Base-by-base conservation (phyloP, 140 eudicot genomes). In the Erigeron philadelphicus region DNA sequence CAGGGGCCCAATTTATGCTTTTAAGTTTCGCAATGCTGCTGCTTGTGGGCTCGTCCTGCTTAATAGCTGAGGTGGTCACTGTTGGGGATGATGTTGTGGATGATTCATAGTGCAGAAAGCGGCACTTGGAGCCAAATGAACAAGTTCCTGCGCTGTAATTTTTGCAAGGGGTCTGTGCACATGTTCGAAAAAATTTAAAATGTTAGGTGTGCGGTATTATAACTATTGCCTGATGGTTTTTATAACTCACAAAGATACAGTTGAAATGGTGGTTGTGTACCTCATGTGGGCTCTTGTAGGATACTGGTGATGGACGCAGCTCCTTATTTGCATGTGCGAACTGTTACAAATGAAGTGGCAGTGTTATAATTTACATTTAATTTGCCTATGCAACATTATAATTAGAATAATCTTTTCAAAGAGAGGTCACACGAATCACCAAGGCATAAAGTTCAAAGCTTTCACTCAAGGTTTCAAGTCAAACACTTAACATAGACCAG, bases 271-370 rank as follows among this genome's bases (percentile, higher is more conserved):
- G 66, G 50, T 56, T 9, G 17, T 53, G 53, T 78, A 87, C 95
- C 92, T 87, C 87, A 9, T 53, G 71, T 72, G 59, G 71, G 70
- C 19, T 83, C 79, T 83, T 85, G 84, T 55, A 73, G 40, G 81
- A 66, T 67, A 68, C 17, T 68, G 74, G 83, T 42, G 66, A 64
- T 44, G 76, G 81, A 21, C 80, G 82, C 78, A 81, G 78, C 82
- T 85, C 90, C 75, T 87, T 88, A 46, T 80, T 83, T 66, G 85
- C 93, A 75, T 85, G 86, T 19, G 84, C 84, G 50, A 84, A 81
- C 97, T 90, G 89, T 67, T 35, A 38, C 62, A 80, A 56, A 78
- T 11, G 67, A 63, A 63, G 49, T 43, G 19, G 7, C 46, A 21
- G 31, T 50, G 57, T 61, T 57, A 56, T 59, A n/a, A 13, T 18